Evolutionary conservation across 371 early-diverging fungal genomes (phyloP).

Genomic region (Mucor velutinosus): DNA sequence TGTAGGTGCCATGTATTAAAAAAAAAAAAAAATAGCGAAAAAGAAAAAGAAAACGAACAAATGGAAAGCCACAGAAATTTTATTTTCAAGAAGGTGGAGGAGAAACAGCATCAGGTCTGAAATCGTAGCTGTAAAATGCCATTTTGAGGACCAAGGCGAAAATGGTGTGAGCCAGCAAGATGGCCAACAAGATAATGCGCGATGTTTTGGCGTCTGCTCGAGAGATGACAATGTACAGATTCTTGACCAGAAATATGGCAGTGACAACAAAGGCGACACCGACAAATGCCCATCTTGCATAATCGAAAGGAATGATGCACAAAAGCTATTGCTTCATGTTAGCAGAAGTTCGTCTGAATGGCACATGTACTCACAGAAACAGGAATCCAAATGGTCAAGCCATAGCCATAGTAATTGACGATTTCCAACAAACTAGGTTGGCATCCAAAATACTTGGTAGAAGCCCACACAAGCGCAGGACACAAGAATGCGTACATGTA

Average conservation of each 20-base stretch:
- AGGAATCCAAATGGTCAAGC: constrained; percentile 89
- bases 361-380: constrained; percentile 83
- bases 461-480: constrained; percentile 79
- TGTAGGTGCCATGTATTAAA: neutral
- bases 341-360: too few relatives aligned
- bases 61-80: neutral
- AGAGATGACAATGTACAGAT: constrained; percentile 66
- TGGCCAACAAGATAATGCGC: constrained; percentile 66
- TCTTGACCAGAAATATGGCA: constrained; percentile 54
- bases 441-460: constrained; percentile 85
- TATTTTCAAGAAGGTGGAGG: neutral
- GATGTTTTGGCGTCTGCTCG: constrained; percentile 66
- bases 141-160: constrained; percentile 82
- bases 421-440: constrained; percentile 81
- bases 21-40: neutral
- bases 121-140: constrained; percentile 70
- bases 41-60: neutral
- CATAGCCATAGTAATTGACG: constrained; percentile 90
- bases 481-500: constrained; percentile 79
- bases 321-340: constrained; percentile 60
- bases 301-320: constrained; percentile 68
- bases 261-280: constrained; percentile 51
- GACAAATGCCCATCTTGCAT: constrained; percentile 71
- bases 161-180: constrained; percentile 68
- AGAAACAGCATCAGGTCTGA: neutral